Conservation (phyloP, 2,329 filamentous ascomycete species). For the Aspergillus aculeatinus region DNA sequence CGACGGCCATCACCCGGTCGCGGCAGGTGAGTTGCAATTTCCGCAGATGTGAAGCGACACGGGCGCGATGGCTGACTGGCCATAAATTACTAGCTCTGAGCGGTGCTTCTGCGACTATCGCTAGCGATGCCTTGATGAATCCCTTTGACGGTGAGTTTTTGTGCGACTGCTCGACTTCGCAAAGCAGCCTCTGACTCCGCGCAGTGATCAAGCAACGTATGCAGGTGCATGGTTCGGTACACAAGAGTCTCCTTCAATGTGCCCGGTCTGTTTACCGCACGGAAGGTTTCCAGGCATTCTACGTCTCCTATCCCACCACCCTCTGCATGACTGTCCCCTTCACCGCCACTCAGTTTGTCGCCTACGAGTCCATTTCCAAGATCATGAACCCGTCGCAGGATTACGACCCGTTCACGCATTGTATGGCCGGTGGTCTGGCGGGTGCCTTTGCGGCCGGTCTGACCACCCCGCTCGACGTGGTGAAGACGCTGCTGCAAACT, state of each 20-base stretch:
- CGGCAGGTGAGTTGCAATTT: slow-evolving; percentile 66
- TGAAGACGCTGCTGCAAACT: slow-evolving; percentile 96
- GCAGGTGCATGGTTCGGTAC: slow-evolving; percentile 95
- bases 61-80: slow-evolving; percentile 35
- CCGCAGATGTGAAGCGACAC: not conserved
- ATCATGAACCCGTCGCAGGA: slow-evolving; percentile 75
- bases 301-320: slow-evolving; percentile 97
- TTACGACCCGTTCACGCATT: slow-evolving; percentile 94
- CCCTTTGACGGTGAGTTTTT: slow-evolving; percentile 82
- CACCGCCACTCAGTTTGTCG: slow-evolving; percentile 93
- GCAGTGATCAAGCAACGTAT: slow-evolving; percentile 98
- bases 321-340: slow-evolving; percentile 98
- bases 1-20: slow-evolving; percentile 83
- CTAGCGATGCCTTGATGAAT: slow-evolving; percentile 98
- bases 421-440: slow-evolving; percentile 84
- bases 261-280: slow-evolving; percentile 81
- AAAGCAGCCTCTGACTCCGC: slow-evolving; percentile 9
- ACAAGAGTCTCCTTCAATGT: slow-evolving; percentile 83
- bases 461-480: slow-evolving; percentile 95
- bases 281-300: slow-evolving; percentile 89
- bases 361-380: slow-evolving; percentile 95
- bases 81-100: slow-evolving; percentile 66
- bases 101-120: slow-evolving; percentile 91
- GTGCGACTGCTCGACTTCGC: slow-evolving; percentile 1
- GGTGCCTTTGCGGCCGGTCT: slow-evolving; percentile 91